Base-by-base conservation (phyloP, 805 yeast species). In the Suhomyces xylopsoci region DNA sequence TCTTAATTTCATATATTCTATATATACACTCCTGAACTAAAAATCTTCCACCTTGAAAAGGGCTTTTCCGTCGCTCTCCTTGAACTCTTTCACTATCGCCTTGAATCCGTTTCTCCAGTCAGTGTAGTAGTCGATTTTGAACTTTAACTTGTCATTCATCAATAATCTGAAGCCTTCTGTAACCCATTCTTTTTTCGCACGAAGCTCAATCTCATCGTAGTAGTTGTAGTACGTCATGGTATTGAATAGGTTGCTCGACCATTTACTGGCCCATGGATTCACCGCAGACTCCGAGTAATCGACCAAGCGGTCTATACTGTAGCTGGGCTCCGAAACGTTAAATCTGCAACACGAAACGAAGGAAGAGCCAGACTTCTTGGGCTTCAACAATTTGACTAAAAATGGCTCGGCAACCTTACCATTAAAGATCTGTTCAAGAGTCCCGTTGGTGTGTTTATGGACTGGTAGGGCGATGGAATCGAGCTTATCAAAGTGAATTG, bases 61-160 rank as follows among this genome's bases (percentile, higher is more conserved):
- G 12, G 69, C 56, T 56, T 70, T 69, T 10, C 69, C 69, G 51
- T 74, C 79, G 3, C 59, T 59, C 8, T 53, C 60, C 43, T 61
- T 61, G 51, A 75, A 56, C 8, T 54, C 51, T 17, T 58, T 63
- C 28, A 73, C 62, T 41, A 60, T 60, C n/a, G 61, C 51, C 47
- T 64, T 65, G 57, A 66, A 70, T 49, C 67, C 64, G 49, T 64
- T 63, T 53, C 78, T 61, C 80, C 80, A 75, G 55, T 75, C 80
- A 8, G 60, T 51, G 42, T 55, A 62, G 20, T 59, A 60, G 53
- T 71, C 72, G 30, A 74, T 59, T 42, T 61, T 59, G 51, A 73
- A 65, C 55, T 63, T 65, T 40, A 75, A 53, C 49, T 65, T 66
- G 8, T 66, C 66, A 2, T 58, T 56, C 24, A 65, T 49, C 7